Base-by-base conservation (phyloP, 305 asterid species). In the Fraxinus latifolia region DNA sequence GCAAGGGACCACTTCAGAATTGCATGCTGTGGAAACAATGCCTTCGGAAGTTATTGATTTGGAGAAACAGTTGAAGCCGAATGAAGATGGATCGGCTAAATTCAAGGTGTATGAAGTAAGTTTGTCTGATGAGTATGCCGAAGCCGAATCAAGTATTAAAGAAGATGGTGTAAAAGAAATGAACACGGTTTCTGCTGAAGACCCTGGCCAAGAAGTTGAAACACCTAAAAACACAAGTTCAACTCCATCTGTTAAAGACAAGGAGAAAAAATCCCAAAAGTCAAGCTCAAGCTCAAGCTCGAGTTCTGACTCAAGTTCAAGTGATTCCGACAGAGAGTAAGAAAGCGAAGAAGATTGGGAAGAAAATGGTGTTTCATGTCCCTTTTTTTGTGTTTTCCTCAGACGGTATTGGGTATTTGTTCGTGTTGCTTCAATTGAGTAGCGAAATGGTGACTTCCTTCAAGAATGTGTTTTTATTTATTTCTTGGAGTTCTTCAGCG, bases 381-480 rank as follows among this genome's bases (percentile, higher is more conserved):
- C 19, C 36, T 9, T 67, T 67, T 25, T 23, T 32, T 83, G 29
- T 23, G 68, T 70, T 76, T 60, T 14, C 44, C 23, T 67, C 21
- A 31, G 36, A 39, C 5, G 60, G 34, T 47, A 33, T 68, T 74
- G n/a, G 70, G 79, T 88, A 82, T 33, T 34, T 80, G 44, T 36
- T 77, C 74, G 80, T 55, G 65, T 53, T 76, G 77, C 27, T 85
- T 77, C 78, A 62, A 37, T 55, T 76, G 77, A 36, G 36, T 34
- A 65, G 84, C 77, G 75, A 79, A 81, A 76, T 73, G 87, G 78
- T 34, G 82, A 79, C 74, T 79, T 87, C 37, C 87, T 88, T 87
- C 86, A 85, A 90, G 91, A 89, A 85, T 85, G 84, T 60, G 79
- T 73, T 82, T 88, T 84, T 17, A 53, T 82, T 85, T 77, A 17